Conservation (phyloP, 1,284 basidiomycete species). For the Puccinia novopanici region DNA sequence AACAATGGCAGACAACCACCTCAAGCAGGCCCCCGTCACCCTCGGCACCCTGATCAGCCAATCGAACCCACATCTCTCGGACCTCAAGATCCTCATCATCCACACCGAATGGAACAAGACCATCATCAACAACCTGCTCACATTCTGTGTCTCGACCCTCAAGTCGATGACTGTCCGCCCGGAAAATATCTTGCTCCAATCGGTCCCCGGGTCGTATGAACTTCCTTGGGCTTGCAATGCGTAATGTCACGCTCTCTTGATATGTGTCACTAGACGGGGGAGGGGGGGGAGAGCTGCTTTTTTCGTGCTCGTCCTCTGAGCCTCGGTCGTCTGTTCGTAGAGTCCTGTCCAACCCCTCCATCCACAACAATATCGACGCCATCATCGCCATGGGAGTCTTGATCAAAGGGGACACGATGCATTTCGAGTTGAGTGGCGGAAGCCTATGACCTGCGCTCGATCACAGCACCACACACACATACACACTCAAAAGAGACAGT, state of each 20-base stretch:
- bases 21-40: too few species aligned
- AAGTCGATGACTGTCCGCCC: neutral
- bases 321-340: neutral
- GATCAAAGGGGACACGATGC: conserved; percentile 96
- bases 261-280: too few species aligned
- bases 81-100: conserved; percentile 44
- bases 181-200: conserved; percentile 39
- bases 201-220: conserved; percentile 38
- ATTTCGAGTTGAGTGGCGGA: conserved; percentile 70
- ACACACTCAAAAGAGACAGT: neutral
- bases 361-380: too few species aligned
- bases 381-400: conserved; percentile 95
- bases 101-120: conserved; percentile 45
- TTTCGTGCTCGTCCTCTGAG: too few species aligned
- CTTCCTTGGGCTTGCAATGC: conserved; percentile 44
- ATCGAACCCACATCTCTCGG: too few species aligned
- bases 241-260: too few species aligned
- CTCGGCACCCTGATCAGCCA: too few species aligned
- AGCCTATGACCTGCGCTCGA: neutral
- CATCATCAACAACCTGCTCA: conserved; percentile 30
- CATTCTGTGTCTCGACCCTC: conserved; percentile 16
- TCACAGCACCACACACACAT: neutral
- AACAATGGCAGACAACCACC: too few species aligned
- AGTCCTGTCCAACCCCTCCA: conserved; percentile 18
- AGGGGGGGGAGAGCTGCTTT: too few species aligned